Percentiles rank a stretch among this genome's conserved stretches.
Evolutionary conservation across 1,284 basidiomycete species (phyloP).

Genomic region (Mycena sp.): DNA sequence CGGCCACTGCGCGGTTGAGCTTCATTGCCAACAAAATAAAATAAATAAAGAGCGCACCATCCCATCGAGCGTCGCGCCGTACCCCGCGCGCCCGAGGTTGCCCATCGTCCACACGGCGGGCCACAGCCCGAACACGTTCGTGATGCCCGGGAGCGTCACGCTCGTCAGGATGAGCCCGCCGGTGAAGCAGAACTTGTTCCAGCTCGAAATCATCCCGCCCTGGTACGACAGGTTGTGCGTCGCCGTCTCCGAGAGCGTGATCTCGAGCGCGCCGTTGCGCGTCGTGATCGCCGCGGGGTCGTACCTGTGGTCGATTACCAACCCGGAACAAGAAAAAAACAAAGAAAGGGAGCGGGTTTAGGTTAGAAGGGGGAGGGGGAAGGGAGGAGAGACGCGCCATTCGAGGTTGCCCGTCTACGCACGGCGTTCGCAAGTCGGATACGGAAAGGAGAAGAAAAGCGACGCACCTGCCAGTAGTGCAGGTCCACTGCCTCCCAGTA

Average conservation of each 20-base stretch:
- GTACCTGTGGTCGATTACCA: no score
- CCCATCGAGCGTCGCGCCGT: conserved; percentile 59
- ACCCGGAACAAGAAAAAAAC: no score
- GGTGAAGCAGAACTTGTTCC: conserved; percentile 39
- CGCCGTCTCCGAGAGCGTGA: conserved; percentile 74
- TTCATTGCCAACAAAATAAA: no score
- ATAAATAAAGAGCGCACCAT: no score
- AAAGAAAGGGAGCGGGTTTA: neutral
- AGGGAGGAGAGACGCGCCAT: conserved; percentile 44
- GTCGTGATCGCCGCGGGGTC: conserved; percentile 82
- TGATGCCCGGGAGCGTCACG: conserved; percentile 82
- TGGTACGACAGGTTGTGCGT: conserved; percentile 82
- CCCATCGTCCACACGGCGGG: conserved; percentile 19
- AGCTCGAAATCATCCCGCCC: conserved; percentile 32
- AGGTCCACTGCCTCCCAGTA: conserved; percentile 61
- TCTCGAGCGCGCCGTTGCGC: conserved; percentile 77
- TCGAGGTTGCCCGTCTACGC: conserved; percentile 27
- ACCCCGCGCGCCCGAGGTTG: conserved; percentile 50
- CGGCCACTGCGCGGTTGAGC: no score
- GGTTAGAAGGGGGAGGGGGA: no score
- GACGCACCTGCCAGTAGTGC: conserved; percentile 60
- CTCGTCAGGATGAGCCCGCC: conserved; percentile 78
- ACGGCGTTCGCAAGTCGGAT: no score
- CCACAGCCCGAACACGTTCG: conserved; percentile 45
- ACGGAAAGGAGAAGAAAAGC: no score